Evolutionary conservation across 2,329 filamentous ascomycete genomes (phyloP).

Genomic region (Graphilbum sp.): DNA sequence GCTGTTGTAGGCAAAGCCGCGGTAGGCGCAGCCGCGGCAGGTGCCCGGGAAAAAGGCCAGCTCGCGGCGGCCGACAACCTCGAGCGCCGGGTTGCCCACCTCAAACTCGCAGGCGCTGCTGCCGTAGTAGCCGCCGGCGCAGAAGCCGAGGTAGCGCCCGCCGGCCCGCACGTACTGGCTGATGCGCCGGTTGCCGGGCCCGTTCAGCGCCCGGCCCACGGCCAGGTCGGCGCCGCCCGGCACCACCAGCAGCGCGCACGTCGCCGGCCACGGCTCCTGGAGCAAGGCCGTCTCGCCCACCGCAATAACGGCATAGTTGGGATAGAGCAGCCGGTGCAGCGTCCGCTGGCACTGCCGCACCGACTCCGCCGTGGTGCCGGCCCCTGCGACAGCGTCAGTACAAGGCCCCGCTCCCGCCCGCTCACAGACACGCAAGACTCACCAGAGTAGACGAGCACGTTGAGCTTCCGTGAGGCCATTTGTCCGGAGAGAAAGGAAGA

Average conservation of each 20-base stretch:
- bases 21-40: conserved; percentile 74
- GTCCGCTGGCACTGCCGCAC: conserved; percentile 81
- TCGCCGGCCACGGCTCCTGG: conserved; percentile 79
- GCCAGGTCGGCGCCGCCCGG: conserved; percentile 89
- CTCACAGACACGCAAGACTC: too few relatives aligned
- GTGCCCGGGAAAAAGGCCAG: conserved; percentile 75
- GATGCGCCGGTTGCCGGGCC: conserved; percentile 72
- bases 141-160: conserved; percentile 78
- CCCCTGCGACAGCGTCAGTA: too few relatives aligned
- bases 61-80: conserved; percentile 74
- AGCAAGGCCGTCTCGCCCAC: conserved; percentile 63
- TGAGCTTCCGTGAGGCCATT: conserved; percentile 59
- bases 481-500: neutral
- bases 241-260: conserved; percentile 79
- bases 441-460: conserved; percentile 90
- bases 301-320: conserved; percentile 84
- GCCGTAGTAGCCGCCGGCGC: conserved; percentile 89
- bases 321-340: conserved; percentile 68
- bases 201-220: conserved; percentile 79
- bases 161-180: conserved; percentile 71
- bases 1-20: conserved; percentile 78
- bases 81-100: conserved; percentile 61
- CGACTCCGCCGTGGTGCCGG: conserved; percentile 73
- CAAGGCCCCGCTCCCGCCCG: too few relatives aligned
- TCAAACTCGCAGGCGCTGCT: conserved; percentile 76